Percentiles rank a stretch among this genome's conserved stretches.
Evolutionary conservation across 345 rosid genomes (phyloP).

Genomic region (Raphanus raphanistrum): DNA sequence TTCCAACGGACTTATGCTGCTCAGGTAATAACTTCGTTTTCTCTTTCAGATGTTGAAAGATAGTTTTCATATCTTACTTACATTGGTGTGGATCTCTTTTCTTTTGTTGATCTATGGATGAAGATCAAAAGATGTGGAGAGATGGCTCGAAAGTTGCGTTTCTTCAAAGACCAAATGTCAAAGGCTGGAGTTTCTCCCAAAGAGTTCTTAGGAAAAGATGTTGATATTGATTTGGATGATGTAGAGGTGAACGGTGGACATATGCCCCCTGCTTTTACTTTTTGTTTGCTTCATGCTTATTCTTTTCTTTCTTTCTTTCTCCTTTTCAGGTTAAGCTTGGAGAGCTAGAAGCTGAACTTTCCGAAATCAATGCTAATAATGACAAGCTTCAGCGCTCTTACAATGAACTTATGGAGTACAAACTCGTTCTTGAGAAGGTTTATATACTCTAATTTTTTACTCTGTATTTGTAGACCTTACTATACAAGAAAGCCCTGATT

Average conservation of each 20-base stretch:
- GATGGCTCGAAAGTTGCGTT: slow-evolving; percentile 86
- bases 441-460: slow-evolving; percentile 14
- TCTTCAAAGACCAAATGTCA: slow-evolving; percentile 81
- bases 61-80: background rate
- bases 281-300: slow-evolving; percentile 11
- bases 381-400: slow-evolving; percentile 77
- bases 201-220: slow-evolving; percentile 46
- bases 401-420: slow-evolving; percentile 92
- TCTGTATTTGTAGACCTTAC: background rate
- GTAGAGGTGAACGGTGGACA: slow-evolving; percentile 57
- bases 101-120: slow-evolving; percentile 19
- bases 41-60: background rate
- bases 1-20: slow-evolving; percentile 95
- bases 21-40: slow-evolving; percentile 53
- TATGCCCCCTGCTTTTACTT: background rate
- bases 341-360: slow-evolving; percentile 82
- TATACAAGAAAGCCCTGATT: background rate
- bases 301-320: slow-evolving; percentile 21
- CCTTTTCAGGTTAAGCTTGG: slow-evolving; percentile 69
- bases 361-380: slow-evolving; percentile 86
- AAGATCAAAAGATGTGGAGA: slow-evolving; percentile 94
- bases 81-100: background rate
- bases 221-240: slow-evolving; percentile 80
- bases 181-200: slow-evolving; percentile 72
- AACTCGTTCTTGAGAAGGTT: slow-evolving; percentile 78